Base-by-base conservation (phyloP, 768 basidiomycete species). In the Austroboletus festivus region DNA sequence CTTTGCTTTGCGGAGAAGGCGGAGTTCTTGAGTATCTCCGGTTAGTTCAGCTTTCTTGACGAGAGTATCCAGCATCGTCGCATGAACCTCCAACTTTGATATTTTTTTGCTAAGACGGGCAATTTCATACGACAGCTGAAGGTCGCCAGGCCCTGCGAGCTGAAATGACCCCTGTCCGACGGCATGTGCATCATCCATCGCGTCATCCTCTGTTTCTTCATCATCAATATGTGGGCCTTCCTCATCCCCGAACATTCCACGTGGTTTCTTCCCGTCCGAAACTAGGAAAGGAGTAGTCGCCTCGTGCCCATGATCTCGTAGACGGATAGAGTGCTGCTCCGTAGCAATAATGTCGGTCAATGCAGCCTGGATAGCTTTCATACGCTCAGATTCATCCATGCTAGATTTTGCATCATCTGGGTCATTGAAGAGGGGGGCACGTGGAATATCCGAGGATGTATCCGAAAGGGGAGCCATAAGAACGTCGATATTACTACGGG, bases 311-410 rank as follows among this genome's bases (percentile, higher is more conserved):
- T 3, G 54, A 28, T 47, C 47, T 26, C 33, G 53, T 30, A 48
- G 48, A 19, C 67, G 62, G n/a, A 53, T 50, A 46, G 67, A 68
- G 46, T 80, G 76, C 33, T 83, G 76, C 53, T 95, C 90, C 34
- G 86, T 74, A 3, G 92, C 91, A 60, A 99, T 93, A 64, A 99
- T 97, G 62, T 95, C 91, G 10, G 90, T 93, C 53, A 99, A 73
- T 4, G 96, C 96, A 8, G 93, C 93, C 59, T 93, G 93, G 18
- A 98, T 96, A 3, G 95, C 94, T 58, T 93, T 92, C 82, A 98
- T 96, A 33, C 92, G 77, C 56, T 86, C 78, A 44, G 86, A 80
- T 65, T 95, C 86, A 40, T 80, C 82, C 53, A 71, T 71, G 50
- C 75, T 79, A 51, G 51, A 68, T 49, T 59, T 62, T 3, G 55